Conservation (phyloP, 2,329 filamentous ascomycete genomes). For the Lasiodiplodia gonubiensis region DNA sequence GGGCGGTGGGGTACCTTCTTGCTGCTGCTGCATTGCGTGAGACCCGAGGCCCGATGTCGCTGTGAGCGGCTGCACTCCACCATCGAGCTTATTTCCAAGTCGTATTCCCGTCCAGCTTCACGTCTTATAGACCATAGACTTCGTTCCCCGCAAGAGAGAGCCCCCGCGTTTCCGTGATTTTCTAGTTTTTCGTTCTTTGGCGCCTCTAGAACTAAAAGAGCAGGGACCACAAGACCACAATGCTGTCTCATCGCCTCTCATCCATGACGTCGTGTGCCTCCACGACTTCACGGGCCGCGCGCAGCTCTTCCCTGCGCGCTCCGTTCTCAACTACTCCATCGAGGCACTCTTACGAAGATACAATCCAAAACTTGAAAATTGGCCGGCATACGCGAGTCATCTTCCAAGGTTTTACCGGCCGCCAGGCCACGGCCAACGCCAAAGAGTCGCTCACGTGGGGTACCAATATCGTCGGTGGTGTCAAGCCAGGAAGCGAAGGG, state of each 20-base stretch:
- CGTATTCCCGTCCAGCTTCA: constrained; percentile 14
- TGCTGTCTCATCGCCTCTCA: constrained; percentile 24
- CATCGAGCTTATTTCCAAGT: constrained; percentile 10
- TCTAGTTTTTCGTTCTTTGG: background rate
- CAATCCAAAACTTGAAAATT: constrained; percentile 70
- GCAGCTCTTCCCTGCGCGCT: constrained; percentile 2
- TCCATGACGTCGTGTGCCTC: constrained; percentile 12
- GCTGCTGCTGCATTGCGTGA: background rate
- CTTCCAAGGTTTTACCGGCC: constrained; percentile 74
- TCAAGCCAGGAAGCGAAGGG: constrained; percentile 69
- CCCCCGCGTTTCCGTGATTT: background rate
- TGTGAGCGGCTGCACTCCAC: background rate
- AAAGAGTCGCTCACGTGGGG: constrained; percentile 78
- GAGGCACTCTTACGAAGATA: constrained; percentile 61
- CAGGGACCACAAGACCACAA: background rate
- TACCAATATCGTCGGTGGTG: constrained; percentile 79
- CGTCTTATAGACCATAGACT: constrained; percentile 4
- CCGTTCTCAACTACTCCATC: constrained; percentile 40
- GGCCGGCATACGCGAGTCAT: constrained; percentile 70
- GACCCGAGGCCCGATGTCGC: constrained; percentile 25
- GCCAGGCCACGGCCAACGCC: constrained; percentile 74
- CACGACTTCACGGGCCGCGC: background rate
- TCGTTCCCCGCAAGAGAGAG: background rate
- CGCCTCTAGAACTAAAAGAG: background rate
- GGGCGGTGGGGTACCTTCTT: constrained; percentile 8